phyloP scores from a whole-genome alignment of 176 grass and related monocot genomes.

The Oryza rufipogon region DNA sequence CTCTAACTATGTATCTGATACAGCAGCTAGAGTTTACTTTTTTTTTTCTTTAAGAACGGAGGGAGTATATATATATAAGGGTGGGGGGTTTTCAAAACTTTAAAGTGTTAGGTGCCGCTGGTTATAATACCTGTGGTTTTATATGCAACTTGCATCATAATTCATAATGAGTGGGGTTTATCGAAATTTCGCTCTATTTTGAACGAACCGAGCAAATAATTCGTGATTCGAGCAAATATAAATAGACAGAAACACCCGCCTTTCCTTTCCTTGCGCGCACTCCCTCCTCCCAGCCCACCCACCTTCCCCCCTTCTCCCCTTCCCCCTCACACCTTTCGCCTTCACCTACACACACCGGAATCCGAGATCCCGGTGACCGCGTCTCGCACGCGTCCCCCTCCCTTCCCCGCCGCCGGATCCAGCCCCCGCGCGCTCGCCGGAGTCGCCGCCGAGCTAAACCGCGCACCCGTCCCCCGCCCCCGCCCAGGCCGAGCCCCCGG shows the following conservation, averaged over 20 bases:
- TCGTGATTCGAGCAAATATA: conserved; percentile 24
- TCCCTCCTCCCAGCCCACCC: neutral
- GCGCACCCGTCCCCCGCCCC: too few species aligned
- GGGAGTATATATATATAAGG: too few species aligned
- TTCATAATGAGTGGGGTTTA: too few species aligned
- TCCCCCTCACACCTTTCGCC: conserved; percentile 39
- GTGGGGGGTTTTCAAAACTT: too few species aligned
- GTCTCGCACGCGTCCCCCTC: neutral
- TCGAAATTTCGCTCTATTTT: too few species aligned
- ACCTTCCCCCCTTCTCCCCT: neutral
- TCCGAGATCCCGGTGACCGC: conserved; percentile 45
- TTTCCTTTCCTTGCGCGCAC: conserved; percentile 35
- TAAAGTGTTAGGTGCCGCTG: too few species aligned
- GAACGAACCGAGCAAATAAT: neutral
- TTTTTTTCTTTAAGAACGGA: too few species aligned
- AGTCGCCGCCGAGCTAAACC: neutral
- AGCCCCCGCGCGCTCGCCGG: neutral
- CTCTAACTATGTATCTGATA: too few species aligned
- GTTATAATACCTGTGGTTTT: too few species aligned
- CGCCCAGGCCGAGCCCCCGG: neutral
- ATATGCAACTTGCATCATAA: too few species aligned
- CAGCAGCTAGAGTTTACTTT: too few species aligned
- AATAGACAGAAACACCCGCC: conserved; percentile 47
- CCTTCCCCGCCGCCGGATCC: neutral
- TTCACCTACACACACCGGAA: conserved; percentile 25